Conservation (phyloP, 768 basidiomycete genomes). For the Termitomyces sp. region DNA sequence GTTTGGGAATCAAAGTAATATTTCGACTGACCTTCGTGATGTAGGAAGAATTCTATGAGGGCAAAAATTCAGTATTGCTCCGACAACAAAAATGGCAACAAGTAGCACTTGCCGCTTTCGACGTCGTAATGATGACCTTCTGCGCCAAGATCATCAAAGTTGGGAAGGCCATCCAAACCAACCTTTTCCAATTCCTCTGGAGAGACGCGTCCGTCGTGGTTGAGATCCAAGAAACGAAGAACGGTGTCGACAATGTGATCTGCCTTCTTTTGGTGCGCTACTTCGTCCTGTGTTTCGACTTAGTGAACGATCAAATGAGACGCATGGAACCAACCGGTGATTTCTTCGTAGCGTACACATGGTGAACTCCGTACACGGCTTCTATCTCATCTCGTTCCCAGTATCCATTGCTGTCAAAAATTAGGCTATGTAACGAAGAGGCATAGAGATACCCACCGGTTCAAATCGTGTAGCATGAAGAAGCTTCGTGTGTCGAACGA, state of each 20-base stretch:
- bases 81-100: neutral
- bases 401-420: conserved; percentile 58
- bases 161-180: conserved; percentile 75
- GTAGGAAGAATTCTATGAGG: conserved; percentile 81
- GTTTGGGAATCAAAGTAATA: neutral
- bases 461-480: conserved; percentile 93
- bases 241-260: conserved; percentile 72
- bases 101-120: conserved; percentile 68
- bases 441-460: conserved; percentile 48
- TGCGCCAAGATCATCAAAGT: conserved; percentile 79
- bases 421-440: neutral
- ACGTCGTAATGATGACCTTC: conserved; percentile 94
- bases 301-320: neutral
- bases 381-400: conserved; percentile 90
- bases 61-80: neutral
- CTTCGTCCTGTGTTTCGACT: conserved; percentile 52
- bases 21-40: conserved; percentile 78
- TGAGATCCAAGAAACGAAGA: conserved; percentile 66
- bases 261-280: conserved; percentile 80
- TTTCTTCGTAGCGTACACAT: conserved; percentile 81
- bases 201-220: conserved; percentile 67
- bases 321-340: conserved; percentile 48
- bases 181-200: conserved; percentile 69
- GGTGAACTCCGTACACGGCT: conserved; percentile 95
- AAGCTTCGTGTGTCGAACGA: conserved; percentile 84